These are phyloP conservation scores for Claviceps sp. DNA, from an alignment of 2,329 filamentous ascomycete species.

Conservation along the genomic window DNA sequence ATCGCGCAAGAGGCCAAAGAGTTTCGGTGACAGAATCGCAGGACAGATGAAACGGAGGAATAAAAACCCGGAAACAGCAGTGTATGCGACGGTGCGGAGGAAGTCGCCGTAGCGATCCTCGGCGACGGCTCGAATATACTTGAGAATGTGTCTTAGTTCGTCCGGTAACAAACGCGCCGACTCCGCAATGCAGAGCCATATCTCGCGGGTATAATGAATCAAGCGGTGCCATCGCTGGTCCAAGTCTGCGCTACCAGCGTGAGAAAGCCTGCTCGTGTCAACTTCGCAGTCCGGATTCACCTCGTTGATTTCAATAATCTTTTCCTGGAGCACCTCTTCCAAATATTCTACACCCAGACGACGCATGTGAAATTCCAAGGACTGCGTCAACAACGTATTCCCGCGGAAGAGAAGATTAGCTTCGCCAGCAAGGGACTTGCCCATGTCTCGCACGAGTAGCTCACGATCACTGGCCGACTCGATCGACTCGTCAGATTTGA, in stretches of 20 bases:
- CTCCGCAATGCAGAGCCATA: slow-evolving; percentile 71
- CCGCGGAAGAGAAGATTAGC: slow-evolving; percentile 91
- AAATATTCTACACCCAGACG: slow-evolving; percentile 86
- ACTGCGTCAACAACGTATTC: slow-evolving; percentile 86
- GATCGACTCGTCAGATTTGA: slow-evolving; percentile 57
- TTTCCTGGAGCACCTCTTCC: slow-evolving; percentile 73
- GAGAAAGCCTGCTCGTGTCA: slow-evolving; percentile 63
- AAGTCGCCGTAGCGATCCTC: slow-evolving; percentile 94
- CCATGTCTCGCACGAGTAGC: slow-evolving; percentile 61
- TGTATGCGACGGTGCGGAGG: slow-evolving; percentile 77
- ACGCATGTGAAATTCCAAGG: slow-evolving; percentile 91
- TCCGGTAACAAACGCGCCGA: slow-evolving; percentile 66
- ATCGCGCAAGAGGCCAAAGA: slow-evolving; percentile 74
- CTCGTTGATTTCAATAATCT: slow-evolving; percentile 79
- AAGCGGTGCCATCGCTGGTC: slow-evolving; percentile 73
- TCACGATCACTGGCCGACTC: slow-evolving; percentile 53
- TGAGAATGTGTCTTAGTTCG: slow-evolving; percentile 73
- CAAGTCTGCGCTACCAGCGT: slow-evolving; percentile 49
- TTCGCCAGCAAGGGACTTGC: slow-evolving; percentile 68
- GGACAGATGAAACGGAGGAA: slow-evolving; percentile 94
- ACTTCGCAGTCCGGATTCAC: slow-evolving; percentile 89
- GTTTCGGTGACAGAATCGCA: slow-evolving; percentile 87
- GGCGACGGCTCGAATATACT: slow-evolving; percentile 82
- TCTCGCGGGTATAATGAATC: slow-evolving; percentile 60
- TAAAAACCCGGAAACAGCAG: slow-evolving; percentile 86